phyloP scores from a whole-genome alignment of 2,329 filamentous ascomycete species.

The Aureobasidium melanogenum region DNA sequence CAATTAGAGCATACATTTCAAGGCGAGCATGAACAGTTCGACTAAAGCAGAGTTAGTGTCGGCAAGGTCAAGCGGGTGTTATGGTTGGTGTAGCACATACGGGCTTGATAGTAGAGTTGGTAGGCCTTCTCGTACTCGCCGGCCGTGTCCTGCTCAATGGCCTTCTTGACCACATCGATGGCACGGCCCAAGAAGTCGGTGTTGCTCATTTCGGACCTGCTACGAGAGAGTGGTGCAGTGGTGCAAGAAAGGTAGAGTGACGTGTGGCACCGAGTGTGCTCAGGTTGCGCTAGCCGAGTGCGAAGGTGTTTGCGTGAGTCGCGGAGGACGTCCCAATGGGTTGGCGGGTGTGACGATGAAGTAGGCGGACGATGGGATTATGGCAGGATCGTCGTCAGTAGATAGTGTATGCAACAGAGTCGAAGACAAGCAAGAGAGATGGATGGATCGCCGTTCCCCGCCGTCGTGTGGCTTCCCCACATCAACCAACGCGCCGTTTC shows the following conservation, averaged over 20 bases:
- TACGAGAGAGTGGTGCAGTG: neutral
- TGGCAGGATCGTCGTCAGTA: neutral
- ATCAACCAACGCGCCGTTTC: neutral
- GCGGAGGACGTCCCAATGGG: neutral
- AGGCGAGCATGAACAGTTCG: slow-evolving; percentile 95
- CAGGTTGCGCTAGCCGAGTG: neutral
- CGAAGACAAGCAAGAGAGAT: neutral
- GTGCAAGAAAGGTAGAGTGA: neutral
- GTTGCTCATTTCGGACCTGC: slow-evolving; percentile 60
- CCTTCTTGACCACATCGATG: slow-evolving; percentile 94
- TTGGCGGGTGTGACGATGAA: neutral
- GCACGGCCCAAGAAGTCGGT: slow-evolving; percentile 95
- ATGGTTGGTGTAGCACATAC: slow-evolving; percentile 22
- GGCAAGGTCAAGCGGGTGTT: neutral
- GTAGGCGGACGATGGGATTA: neutral
- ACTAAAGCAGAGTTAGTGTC: slow-evolving; percentile 38
- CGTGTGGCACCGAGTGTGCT: neutral
- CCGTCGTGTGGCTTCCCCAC: neutral
- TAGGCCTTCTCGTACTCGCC: slow-evolving; percentile 97
- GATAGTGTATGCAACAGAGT: neutral
- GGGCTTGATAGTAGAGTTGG: slow-evolving; percentile 83
- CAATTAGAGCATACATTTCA: slow-evolving; percentile 58
- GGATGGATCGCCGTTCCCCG: neutral
- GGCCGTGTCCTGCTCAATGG: slow-evolving; percentile 90
- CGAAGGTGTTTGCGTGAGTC: neutral